Evolutionary conservation across 108 stramenopile species (phyloP).

Genomic region (Nitzschia palea): DNA sequence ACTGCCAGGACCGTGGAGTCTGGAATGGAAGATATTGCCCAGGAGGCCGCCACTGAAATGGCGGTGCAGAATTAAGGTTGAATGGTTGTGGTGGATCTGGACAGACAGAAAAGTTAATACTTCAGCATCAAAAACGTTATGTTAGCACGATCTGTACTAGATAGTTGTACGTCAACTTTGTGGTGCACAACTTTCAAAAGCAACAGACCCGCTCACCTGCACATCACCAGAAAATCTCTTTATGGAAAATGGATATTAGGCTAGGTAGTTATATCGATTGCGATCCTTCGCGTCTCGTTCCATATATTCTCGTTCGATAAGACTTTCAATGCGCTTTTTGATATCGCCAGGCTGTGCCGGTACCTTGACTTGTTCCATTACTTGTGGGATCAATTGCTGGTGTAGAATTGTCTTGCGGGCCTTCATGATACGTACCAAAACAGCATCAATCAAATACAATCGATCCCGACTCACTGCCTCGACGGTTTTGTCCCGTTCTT

Average conservation of each 20-base stretch:
- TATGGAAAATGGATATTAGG: too few species aligned
- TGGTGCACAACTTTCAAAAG: too few species aligned
- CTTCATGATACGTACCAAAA: slow-evolving; percentile 98
- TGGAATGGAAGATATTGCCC: neutral
- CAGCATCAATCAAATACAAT: slow-evolving; percentile 95
- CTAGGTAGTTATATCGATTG: slow-evolving; percentile 94
- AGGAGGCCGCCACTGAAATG: neutral
- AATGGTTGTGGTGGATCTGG: too few species aligned
- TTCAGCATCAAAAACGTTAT: too few species aligned
- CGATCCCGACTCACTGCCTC: slow-evolving; percentile 92
- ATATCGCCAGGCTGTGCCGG: slow-evolving; percentile 84
- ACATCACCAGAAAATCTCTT: too few species aligned
- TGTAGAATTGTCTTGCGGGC: slow-evolving; percentile 94
- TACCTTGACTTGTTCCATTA: slow-evolving; percentile 91
- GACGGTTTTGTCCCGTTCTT: slow-evolving; percentile 90
- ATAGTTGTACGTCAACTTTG: too few species aligned
- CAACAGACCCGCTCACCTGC: too few species aligned
- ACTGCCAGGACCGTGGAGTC: too few species aligned
- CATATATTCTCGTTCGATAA: slow-evolving; percentile 98
- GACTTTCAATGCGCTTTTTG: slow-evolving; percentile 95
- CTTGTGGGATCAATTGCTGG: slow-evolving; percentile 84
- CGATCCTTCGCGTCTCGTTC: slow-evolving; percentile 89
- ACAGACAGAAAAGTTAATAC: too few species aligned
- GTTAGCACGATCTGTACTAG: too few species aligned
- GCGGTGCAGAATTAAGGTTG: too few species aligned